Conservation (phyloP, 495 filamentous ascomycete genomes). For the Physcia stellaris region DNA sequence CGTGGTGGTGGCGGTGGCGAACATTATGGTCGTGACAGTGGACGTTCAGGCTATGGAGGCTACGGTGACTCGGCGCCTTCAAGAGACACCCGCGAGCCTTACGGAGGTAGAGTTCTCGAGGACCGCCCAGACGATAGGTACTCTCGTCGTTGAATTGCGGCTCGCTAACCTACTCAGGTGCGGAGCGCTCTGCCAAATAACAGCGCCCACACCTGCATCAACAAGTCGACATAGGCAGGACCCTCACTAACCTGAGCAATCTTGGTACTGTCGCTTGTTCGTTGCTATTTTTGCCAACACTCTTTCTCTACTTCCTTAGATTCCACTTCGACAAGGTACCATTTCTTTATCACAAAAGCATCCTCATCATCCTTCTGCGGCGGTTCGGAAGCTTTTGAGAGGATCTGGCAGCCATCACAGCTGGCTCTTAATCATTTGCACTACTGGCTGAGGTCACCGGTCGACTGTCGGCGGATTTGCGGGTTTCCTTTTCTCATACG, state of each 20-base stretch:
- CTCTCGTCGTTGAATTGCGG: slow-evolving; percentile 16
- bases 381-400: slow-evolving; percentile 10
- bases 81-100: slow-evolving; percentile 14
- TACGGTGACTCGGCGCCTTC: slow-evolving; percentile 24
- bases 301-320: slow-evolving; percentile 8
- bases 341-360: slow-evolving; percentile 11
- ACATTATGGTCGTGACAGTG: slow-evolving; percentile 32
- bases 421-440: slow-evolving; percentile 9
- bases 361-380: slow-evolving; percentile 12
- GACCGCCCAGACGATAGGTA: slow-evolving; percentile 19
- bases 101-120: slow-evolving; percentile 20
- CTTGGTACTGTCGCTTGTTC: slow-evolving; percentile 4
- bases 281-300: slow-evolving; percentile 5
- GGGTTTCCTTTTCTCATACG: slow-evolving; percentile 7
- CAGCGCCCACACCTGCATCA: slow-evolving; percentile 13
- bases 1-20: slow-evolving; percentile 25
- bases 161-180: slow-evolving; percentile 19
- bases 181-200: slow-evolving; percentile 21
- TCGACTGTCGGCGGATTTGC: slow-evolving; percentile 5
- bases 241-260: neutral
- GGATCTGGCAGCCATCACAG: slow-evolving; percentile 8
- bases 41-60: slow-evolving; percentile 30
- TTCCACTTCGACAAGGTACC: slow-evolving; percentile 8
- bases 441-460: slow-evolving; percentile 7
- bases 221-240: neutral